Conservation (phyloP, 1,139 yeast genomes). For the Komagataea norvegica region DNA sequence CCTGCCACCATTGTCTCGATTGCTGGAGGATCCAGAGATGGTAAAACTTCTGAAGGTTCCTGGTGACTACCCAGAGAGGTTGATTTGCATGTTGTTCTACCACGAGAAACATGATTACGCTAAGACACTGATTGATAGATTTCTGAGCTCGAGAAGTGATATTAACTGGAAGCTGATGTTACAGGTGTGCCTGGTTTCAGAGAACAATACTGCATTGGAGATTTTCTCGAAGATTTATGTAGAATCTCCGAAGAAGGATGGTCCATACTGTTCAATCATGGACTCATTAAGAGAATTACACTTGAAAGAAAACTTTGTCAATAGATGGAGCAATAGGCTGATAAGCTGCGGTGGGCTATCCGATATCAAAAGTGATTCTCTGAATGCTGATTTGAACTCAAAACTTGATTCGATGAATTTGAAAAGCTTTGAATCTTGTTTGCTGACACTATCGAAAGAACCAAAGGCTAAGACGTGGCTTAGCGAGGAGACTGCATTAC, state of each 20-base stretch:
- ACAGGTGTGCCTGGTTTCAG: constrained; percentile 12
- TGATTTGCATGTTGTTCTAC: constrained; percentile 15
- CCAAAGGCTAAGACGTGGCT: constrained; percentile 8
- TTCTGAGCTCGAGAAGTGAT: background rate
- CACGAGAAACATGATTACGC: constrained; percentile 16
- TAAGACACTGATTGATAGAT: constrained; percentile 5
- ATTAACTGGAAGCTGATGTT: constrained; percentile 17
- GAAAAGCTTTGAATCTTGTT: constrained; percentile 16
- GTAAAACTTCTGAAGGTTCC: constrained; percentile 10
- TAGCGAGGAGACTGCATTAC: constrained; percentile 7
- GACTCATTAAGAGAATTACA: constrained; percentile 10
- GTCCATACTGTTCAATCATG: constrained; percentile 9
- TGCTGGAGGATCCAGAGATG: constrained; percentile 7
- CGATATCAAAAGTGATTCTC: constrained; percentile 7
- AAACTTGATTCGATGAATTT: constrained; percentile 13
- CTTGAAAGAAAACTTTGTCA: constrained; percentile 10
- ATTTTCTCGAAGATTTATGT: constrained; percentile 12
- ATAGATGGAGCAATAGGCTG: constrained; percentile 16
- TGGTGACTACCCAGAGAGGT: constrained; percentile 10
- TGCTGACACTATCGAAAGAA: constrained; percentile 9
- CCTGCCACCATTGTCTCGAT: constrained; percentile 10
- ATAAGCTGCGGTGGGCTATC: constrained; percentile 1
- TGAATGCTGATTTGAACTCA: constrained; percentile 14
- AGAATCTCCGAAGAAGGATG: background rate
- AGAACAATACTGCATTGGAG: constrained; percentile 7